Evolutionary conservation across 2,329 filamentous ascomycete species (phyloP).

Genomic region (Sporothrix brasiliensis): DNA sequence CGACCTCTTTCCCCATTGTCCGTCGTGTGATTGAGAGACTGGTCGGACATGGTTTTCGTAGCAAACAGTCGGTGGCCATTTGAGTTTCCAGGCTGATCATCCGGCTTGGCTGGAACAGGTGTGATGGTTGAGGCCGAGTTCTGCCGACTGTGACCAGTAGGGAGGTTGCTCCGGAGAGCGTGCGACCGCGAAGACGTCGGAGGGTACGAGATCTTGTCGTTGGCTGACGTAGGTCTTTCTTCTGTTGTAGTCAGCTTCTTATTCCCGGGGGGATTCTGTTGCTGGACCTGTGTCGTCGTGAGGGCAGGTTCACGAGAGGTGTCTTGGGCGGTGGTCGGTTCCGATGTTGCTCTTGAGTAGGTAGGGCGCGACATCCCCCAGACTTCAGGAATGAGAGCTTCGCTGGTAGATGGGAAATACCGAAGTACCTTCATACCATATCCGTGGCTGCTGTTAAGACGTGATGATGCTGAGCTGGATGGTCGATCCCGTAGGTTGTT

Average conservation of each 20-base stretch:
- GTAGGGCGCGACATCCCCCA: conserved; percentile 20
- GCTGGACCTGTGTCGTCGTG: background rate
- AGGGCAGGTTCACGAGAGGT: background rate
- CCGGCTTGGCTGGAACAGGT: conserved; percentile 30
- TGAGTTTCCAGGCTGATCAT: background rate
- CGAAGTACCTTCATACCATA: conserved; percentile 20
- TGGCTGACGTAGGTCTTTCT: background rate
- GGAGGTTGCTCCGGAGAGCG: conserved; percentile 38
- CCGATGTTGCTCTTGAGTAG: conserved; percentile 4
- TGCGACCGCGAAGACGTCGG: conserved; percentile 43
- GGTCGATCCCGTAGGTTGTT: conserved; percentile 18
- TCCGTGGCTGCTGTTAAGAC: conserved; percentile 13
- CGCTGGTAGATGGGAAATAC: background rate
- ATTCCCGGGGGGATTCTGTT: background rate
- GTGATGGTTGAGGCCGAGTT: conserved; percentile 32
- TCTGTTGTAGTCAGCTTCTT: background rate
- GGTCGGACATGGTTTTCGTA: conserved; percentile 35
- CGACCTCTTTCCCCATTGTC: conserved; percentile 34
- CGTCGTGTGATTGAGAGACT: conserved; percentile 26
- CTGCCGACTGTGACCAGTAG: conserved; percentile 34
- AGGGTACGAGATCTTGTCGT: conserved; percentile 36
- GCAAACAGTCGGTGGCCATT: conserved; percentile 23
- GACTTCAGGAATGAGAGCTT: conserved; percentile 21
- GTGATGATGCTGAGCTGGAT: conserved; percentile 24
- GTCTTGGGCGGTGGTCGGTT: background rate